These are phyloP conservation scores for Vigna nakashimae DNA, from an alignment of 306 rosid species.

Conservation along the genomic window DNA sequence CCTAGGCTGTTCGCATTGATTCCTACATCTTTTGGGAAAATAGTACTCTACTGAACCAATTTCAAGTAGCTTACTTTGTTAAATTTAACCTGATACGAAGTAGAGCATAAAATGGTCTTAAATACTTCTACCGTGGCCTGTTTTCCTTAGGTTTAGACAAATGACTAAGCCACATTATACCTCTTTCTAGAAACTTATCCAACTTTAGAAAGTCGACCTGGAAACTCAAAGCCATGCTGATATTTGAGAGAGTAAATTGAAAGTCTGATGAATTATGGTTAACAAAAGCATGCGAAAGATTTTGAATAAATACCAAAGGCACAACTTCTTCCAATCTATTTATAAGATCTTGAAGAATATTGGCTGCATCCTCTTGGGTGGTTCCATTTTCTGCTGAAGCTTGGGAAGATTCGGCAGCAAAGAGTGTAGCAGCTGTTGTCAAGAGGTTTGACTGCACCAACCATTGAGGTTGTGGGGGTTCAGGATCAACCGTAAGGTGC, in stretches of 20 bases:
- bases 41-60: conserved; percentile 28
- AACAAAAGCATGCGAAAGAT: conserved; percentile 17
- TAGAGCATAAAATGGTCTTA: conserved; percentile 24
- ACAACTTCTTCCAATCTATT: conserved; percentile 70
- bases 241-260: conserved; percentile 19
- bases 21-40: conserved; percentile 5
- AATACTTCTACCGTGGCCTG: conserved; percentile 13
- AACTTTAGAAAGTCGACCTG: conserved; percentile 26
- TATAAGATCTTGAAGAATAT: conserved; percentile 70
- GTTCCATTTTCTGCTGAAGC: conserved; percentile 46
- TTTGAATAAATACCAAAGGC: conserved; percentile 58
- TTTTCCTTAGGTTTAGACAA: conserved; percentile 29
- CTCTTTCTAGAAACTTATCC: conserved; percentile 26
- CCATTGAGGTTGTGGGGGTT: conserved; percentile 95
- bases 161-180: conserved; percentile 37
- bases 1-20: conserved; percentile 5
- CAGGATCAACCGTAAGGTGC: conserved; percentile 89
- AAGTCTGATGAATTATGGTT: neutral
- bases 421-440: conserved; percentile 75
- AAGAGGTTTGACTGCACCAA: conserved; percentile 79
- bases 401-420: conserved; percentile 72
- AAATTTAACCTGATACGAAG: conserved; percentile 15
- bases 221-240: conserved; percentile 28
- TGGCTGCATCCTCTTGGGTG: conserved; percentile 52
- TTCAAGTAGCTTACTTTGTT: conserved; percentile 28